phyloP scores from a whole-genome alignment of 2,329 filamentous ascomycete genomes.

The Cladobotryum mycophilum region DNA sequence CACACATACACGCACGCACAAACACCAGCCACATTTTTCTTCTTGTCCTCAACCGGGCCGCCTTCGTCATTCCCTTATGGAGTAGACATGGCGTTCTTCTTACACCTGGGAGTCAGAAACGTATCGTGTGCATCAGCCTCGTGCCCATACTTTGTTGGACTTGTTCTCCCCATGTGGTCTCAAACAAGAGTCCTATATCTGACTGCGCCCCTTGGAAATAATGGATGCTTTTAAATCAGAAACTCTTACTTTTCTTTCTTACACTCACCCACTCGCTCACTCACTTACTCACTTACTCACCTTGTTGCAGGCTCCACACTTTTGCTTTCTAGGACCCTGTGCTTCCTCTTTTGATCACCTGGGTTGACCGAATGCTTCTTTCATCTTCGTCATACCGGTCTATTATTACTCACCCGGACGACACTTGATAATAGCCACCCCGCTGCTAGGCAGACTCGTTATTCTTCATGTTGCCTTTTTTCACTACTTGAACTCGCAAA shows the following conservation, averaged over 20 bases:
- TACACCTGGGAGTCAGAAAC: not conserved
- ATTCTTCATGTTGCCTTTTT: not conserved
- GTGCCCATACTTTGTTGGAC: constrained; percentile 6
- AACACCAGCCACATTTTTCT: constrained; percentile 7
- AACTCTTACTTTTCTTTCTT: not conserved
- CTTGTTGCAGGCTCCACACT: constrained; percentile 7
- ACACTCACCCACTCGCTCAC: not conserved
- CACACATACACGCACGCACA: not conserved
- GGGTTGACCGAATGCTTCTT: constrained; percentile 11
- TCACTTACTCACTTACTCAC: too few species aligned
- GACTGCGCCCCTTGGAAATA: not conserved
- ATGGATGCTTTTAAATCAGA: not conserved
- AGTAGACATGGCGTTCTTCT: not conserved
- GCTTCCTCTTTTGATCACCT: constrained; percentile 7
- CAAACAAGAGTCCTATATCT: constrained; percentile 10
- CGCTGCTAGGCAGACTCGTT: not conserved
- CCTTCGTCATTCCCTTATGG: too few species aligned
- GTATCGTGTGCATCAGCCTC: constrained; percentile 8
- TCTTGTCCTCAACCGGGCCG: too few species aligned
- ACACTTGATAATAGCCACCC: constrained; percentile 7
- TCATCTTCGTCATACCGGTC: not conserved
- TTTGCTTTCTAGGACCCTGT: not conserved
- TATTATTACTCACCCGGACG: constrained; percentile 2
- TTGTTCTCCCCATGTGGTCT: constrained; percentile 7
- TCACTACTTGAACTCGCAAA: not conserved